phyloP scores from a whole-genome alignment of 345 rosid species.

The Sonneratia alba region DNA sequence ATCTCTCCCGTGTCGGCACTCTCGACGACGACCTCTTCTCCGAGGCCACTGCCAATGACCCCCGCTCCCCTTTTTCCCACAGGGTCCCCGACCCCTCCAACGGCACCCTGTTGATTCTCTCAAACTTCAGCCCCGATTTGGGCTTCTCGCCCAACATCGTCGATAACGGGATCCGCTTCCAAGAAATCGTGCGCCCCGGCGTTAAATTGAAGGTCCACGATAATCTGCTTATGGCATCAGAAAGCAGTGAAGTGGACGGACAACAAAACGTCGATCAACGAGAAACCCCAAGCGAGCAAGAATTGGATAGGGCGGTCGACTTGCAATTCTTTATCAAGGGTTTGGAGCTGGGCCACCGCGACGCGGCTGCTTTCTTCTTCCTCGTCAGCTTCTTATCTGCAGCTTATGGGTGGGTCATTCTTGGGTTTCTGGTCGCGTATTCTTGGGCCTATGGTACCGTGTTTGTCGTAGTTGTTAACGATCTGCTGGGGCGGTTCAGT shows the following conservation, averaged over 20 bases:
- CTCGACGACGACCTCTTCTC: conserved; percentile 83
- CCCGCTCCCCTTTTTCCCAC: conserved; percentile 33
- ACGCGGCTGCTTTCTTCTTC: conserved; percentile 57
- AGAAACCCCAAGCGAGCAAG: conserved; percentile 22
- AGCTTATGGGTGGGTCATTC: conserved; percentile 89
- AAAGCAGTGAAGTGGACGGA: conserved; percentile 3
- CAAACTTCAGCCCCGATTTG: conserved; percentile 36
- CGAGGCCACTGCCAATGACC: conserved; percentile 50
- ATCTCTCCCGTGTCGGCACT: conserved; percentile 73
- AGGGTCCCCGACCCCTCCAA: conserved; percentile 29
- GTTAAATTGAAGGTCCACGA: conserved; percentile 32
- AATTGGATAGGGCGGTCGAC: conserved; percentile 40
- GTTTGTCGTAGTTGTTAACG: conserved; percentile 59
- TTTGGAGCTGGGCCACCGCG: conserved; percentile 59
- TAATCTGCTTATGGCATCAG: conserved; percentile 2
- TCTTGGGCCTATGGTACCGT: conserved; percentile 68
- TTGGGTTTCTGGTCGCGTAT: conserved; percentile 75
- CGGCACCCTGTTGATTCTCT: conserved; percentile 42
- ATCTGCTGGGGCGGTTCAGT: conserved; percentile 49
- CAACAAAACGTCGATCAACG: conserved; percentile 14
- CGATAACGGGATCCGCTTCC: conserved; percentile 49
- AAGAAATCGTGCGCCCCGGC: conserved; percentile 47
- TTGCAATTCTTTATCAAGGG: conserved; percentile 56
- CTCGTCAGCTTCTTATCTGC: conserved; percentile 69
- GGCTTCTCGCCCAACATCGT: conserved; percentile 44